Evolutionary conservation across 179 eudicot species (phyloP).

Genomic region (Beta macrorhiza): DNA sequence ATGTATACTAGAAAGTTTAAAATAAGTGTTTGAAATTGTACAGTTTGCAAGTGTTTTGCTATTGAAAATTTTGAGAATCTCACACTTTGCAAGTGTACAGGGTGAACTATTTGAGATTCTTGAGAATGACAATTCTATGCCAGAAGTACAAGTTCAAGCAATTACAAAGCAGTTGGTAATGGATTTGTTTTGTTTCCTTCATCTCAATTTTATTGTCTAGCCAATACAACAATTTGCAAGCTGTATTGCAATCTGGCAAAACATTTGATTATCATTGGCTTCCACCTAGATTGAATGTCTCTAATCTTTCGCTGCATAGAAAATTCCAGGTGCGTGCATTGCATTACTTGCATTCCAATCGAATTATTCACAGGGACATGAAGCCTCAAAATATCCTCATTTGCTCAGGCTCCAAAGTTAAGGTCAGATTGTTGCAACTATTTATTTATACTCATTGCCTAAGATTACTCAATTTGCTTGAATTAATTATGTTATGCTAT

Average conservation of each 20-base stretch:
- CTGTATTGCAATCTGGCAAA: neutral
- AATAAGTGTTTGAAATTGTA: no score
- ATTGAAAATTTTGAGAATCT: no score
- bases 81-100: conserved; percentile 28
- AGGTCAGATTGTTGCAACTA: conserved; percentile 43
- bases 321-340: conserved; percentile 73
- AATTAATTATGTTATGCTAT: neutral
- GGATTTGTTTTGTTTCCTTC: conserved; percentile 4
- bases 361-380: conserved; percentile 96
- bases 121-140: conserved; percentile 86
- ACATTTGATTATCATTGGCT: neutral
- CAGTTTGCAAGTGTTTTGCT: no score
- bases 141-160: conserved; percentile 95
- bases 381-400: conserved; percentile 97
- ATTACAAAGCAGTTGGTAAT: conserved; percentile 92
- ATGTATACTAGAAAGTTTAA: no score
- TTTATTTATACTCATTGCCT: neutral
- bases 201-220: neutral
- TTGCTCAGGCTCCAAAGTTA: conserved; percentile 80
- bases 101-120: conserved; percentile 95
- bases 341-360: conserved; percentile 91
- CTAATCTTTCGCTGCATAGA: neutral
- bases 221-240: neutral
- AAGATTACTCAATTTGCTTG: neutral
- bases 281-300: neutral